A percentile compares a stretch with the other conserved stretches of the same genome.
These are phyloP conservation scores for Aegilops longissima DNA, from an alignment of 176 grass and related monocot genomes.

Conservation along the genomic window DNA sequence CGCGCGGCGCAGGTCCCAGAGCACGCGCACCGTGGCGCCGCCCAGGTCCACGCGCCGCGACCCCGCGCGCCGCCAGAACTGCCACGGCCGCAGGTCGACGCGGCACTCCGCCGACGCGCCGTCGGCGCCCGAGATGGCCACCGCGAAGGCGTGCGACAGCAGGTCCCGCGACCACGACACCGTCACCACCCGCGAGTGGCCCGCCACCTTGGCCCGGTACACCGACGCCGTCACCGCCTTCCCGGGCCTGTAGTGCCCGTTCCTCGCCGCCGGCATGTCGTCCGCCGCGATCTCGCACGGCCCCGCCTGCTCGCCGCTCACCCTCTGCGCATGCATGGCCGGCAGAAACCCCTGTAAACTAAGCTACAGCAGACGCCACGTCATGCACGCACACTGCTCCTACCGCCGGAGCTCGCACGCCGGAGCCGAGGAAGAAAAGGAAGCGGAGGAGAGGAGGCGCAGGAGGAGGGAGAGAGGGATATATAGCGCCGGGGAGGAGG, in stretches of 20 bases:
- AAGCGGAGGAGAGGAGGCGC: slow-evolving; percentile 12
- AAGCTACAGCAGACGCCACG: no score
- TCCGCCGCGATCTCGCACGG: slow-evolving; percentile 31
- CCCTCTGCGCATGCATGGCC: slow-evolving; percentile 30
- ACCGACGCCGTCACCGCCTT: slow-evolving; percentile 67
- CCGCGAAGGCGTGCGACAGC: slow-evolving; percentile 57
- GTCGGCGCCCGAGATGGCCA: slow-evolving; percentile 35
- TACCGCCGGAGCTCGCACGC: background rate
- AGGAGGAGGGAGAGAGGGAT: slow-evolving; percentile 6
- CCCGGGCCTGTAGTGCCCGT: slow-evolving; percentile 20
- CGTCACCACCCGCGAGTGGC: slow-evolving; percentile 67
- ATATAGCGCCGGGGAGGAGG: slow-evolving; percentile 5
- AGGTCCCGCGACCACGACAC: slow-evolving; percentile 75
- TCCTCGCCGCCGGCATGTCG: slow-evolving; percentile 16
- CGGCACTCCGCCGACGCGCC: slow-evolving; percentile 41
- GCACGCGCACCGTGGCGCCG: slow-evolving; percentile 42
- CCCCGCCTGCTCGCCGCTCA: slow-evolving; percentile 18
- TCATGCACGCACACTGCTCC: slow-evolving; percentile 10
- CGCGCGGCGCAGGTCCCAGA: slow-evolving; percentile 78
- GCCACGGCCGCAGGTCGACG: slow-evolving; percentile 74
- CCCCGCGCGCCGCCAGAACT: slow-evolving; percentile 72
- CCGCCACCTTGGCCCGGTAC: slow-evolving; percentile 81
- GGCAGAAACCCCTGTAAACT: background rate
- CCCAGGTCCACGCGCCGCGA: slow-evolving; percentile 53
- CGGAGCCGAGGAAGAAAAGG: background rate